A percentile compares a stretch with the other conserved stretches of the same genome.
These are phyloP conservation scores for Celoporthe dispersa DNA, from an alignment of 2,329 filamentous ascomycete genomes.

Conservation along the genomic window DNA sequence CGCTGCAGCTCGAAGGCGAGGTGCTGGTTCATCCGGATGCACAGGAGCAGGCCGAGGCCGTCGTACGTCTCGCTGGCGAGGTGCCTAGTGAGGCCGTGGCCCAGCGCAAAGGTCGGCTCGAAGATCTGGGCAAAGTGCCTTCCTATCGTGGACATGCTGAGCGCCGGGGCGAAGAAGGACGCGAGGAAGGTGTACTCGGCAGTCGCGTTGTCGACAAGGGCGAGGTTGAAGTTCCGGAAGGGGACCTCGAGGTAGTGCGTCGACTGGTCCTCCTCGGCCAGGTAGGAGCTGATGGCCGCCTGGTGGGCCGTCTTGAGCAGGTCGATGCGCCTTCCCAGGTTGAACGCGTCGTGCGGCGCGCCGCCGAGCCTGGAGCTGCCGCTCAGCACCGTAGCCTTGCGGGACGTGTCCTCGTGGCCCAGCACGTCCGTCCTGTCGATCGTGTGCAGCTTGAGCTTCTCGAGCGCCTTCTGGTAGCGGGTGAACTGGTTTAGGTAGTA, in stretches of 20 bases:
- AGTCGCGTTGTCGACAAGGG: constrained; percentile 89
- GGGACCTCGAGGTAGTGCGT: constrained; percentile 87
- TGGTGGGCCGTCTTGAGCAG: constrained; percentile 75
- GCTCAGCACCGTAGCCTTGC: constrained; percentile 65
- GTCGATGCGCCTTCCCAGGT: constrained; percentile 83
- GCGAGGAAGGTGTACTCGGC: constrained; percentile 95
- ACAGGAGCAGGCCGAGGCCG: constrained; percentile 84
- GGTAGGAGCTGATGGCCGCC: constrained; percentile 80
- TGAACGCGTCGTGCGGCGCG: constrained; percentile 82
- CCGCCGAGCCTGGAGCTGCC: constrained; percentile 52
- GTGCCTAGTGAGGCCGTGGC: constrained; percentile 74
- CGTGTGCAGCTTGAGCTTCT: constrained; percentile 80
- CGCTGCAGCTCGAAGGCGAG: constrained; percentile 93
- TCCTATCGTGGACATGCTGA: constrained; percentile 77
- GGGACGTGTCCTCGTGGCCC: constrained; percentile 74
- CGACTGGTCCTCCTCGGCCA: constrained; percentile 87
- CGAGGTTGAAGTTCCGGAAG: constrained; percentile 94
- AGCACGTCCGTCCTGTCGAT: constrained; percentile 85
- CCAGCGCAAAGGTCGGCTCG: constrained; percentile 84
- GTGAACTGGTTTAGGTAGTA: constrained; percentile 93
- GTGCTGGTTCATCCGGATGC: constrained; percentile 90
- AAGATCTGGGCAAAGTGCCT: constrained; percentile 88
- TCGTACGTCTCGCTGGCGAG: constrained; percentile 80
- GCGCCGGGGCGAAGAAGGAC: constrained; percentile 81
- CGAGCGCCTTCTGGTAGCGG: constrained; percentile 81